A percentile compares a stretch with the other conserved stretches of the same genome.
phyloP scores from a whole-genome alignment of 805 yeast species.

The Nakazawaea ambrosiae region DNA sequence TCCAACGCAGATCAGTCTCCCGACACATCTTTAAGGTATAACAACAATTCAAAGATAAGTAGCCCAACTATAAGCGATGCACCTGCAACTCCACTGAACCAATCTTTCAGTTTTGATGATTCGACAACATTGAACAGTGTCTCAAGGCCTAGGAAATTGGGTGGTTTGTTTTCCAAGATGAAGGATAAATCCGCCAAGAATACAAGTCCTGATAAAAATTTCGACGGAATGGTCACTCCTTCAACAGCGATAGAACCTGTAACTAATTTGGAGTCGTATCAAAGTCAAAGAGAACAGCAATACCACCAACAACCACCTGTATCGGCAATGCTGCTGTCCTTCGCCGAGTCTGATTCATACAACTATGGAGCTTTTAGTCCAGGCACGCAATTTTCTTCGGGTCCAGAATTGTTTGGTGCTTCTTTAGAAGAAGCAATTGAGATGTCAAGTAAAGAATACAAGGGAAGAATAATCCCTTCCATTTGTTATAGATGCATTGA shows the following conservation, averaged over 20 bases:
- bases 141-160: slow-evolving; percentile 8
- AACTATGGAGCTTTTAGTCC: slow-evolving; percentile 4
- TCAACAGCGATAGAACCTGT: slow-evolving; percentile 7
- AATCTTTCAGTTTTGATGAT: slow-evolving; percentile 4
- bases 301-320: background rate
- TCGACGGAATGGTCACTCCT: slow-evolving; percentile 2
- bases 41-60: slow-evolving; percentile 1
- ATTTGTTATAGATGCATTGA: slow-evolving; percentile 71
- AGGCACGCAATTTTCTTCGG: background rate
- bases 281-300: slow-evolving; percentile 5
- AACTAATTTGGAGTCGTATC: slow-evolving; percentile 8
- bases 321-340: slow-evolving; percentile 2
- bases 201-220: slow-evolving; percentile 3
- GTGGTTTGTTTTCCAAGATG: slow-evolving; percentile 10
- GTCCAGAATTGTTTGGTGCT: slow-evolving; percentile 50
- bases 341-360: slow-evolving; percentile 1
- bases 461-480: slow-evolving; percentile 54
- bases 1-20: slow-evolving; percentile 1
- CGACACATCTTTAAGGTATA: slow-evolving; percentile 1
- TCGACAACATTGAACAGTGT: slow-evolving; percentile 5
- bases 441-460: slow-evolving; percentile 42
- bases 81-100: slow-evolving; percentile 6
- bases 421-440: slow-evolving; percentile 45
- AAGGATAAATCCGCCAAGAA: slow-evolving; percentile 1
- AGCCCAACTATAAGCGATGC: slow-evolving; percentile 4